Percentiles rank a stretch among this genome's conserved stretches.
phyloP scores from a whole-genome alignment of 805 yeast genomes.

The Zygoascus flipseniorum region DNA sequence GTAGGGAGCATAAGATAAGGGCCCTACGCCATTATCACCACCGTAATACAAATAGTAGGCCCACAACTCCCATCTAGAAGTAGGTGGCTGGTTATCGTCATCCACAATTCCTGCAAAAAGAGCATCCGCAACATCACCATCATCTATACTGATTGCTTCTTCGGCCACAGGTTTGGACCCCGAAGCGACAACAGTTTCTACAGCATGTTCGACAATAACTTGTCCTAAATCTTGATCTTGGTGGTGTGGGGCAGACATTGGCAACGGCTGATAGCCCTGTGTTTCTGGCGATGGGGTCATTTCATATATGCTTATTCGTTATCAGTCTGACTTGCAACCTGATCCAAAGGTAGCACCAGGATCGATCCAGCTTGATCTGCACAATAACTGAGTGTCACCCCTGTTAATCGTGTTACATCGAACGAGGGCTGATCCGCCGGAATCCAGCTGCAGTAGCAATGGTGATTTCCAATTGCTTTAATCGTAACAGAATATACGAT shows the following conservation, averaged over 20 bases:
- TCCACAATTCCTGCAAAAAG: slow-evolving; percentile 3
- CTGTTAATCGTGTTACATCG: too few relatives aligned
- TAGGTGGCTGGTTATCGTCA: slow-evolving; percentile 5
- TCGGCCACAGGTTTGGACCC: neutral
- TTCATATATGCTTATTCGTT: neutral
- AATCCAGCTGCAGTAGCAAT: too few relatives aligned
- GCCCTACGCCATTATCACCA: slow-evolving; percentile 15
- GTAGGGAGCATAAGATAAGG: slow-evolving; percentile 9
- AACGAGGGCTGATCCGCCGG: too few relatives aligned
- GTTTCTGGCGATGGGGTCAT: neutral
- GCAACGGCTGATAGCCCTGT: neutral
- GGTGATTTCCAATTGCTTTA: too few relatives aligned
- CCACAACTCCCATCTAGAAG: slow-evolving; percentile 10
- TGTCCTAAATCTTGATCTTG: neutral
- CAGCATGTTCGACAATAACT: neutral
- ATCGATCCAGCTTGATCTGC: neutral
- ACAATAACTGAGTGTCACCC: too few relatives aligned
- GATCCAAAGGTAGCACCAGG: neutral
- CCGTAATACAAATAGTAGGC: slow-evolving; percentile 10
- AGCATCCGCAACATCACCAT: neutral
- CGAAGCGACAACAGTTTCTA: neutral
- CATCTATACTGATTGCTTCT: neutral
- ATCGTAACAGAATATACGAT: too few relatives aligned
- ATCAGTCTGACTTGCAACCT: neutral
- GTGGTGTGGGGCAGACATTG: neutral